phyloP scores from a whole-genome alignment of 768 basidiomycete species.

The Podaxis carcinomalis region DNA sequence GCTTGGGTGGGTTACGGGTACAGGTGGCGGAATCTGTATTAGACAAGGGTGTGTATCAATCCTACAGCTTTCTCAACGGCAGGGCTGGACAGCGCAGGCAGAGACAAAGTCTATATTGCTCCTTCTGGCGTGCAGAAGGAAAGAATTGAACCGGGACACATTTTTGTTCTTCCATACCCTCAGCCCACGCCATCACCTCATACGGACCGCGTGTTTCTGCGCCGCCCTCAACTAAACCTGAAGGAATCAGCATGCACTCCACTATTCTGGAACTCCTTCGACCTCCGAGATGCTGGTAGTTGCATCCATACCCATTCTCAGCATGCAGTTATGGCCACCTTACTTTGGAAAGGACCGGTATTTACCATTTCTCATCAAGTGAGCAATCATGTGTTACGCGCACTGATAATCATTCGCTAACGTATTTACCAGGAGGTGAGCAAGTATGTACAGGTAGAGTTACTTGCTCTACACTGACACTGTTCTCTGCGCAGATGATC shows the following conservation, averaged over 20 bases:
- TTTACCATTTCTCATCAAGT: constrained; percentile 86
- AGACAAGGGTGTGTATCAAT: constrained; percentile 48
- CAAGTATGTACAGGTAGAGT: background rate
- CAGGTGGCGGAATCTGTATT: constrained; percentile 79
- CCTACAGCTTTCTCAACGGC: background rate
- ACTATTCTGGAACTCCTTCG: constrained; percentile 90
- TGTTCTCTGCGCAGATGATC: constrained; percentile 62
- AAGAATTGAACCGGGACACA: constrained; percentile 75
- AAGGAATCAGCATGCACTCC: constrained; percentile 90
- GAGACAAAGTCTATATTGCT: constrained; percentile 80
- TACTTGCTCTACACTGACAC: background rate
- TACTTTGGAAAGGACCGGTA: constrained; percentile 65
- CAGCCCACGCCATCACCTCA: constrained; percentile 56
- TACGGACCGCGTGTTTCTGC: constrained; percentile 71
- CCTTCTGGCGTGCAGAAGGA: constrained; percentile 92
- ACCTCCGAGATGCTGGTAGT: constrained; percentile 70
- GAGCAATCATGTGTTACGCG: constrained; percentile 14
- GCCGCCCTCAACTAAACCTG: constrained; percentile 64
- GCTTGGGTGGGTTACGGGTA: constrained; percentile 92
- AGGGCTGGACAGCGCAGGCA: constrained; percentile 17
- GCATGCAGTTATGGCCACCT: constrained; percentile 84
- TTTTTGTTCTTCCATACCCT: constrained; percentile 83
- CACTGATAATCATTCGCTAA: constrained; percentile 8
- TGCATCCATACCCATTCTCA: constrained; percentile 93
- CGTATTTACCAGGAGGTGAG: constrained; percentile 36